Conservation (phyloP, 78 protist species). For the Cavenderia fasciculata region DNA sequence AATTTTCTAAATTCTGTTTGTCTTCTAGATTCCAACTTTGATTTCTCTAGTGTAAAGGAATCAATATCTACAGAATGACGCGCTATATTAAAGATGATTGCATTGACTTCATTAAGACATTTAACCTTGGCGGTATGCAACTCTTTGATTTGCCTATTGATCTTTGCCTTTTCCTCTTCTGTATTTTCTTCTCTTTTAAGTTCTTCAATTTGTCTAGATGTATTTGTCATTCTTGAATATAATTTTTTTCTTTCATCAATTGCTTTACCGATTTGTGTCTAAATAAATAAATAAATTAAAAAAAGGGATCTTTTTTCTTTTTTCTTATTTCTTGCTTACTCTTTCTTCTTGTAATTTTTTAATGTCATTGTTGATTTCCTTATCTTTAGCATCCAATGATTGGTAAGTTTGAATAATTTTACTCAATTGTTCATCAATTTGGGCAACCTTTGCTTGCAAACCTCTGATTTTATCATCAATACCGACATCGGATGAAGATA, state of each 20-base stretch:
- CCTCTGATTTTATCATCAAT: not conserved
- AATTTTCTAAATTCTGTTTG: no score
- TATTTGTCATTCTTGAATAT: not conserved
- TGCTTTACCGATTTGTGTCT: not conserved
- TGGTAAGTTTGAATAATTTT: no score
- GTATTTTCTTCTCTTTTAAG: conserved; percentile 30
- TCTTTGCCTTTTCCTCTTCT: not conserved
- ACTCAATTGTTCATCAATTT: not conserved
- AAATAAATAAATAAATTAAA: not conserved
- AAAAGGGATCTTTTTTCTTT: no score
- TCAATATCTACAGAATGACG: no score
- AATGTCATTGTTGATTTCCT: not conserved
- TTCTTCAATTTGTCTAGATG: conserved; percentile 7
- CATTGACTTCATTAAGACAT: not conserved
- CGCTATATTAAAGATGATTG: no score
- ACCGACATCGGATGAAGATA: conserved; percentile 11
- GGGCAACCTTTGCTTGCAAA: not conserved
- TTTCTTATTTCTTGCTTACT: no score
- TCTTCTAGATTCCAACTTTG: not conserved
- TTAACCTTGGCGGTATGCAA: not conserved
- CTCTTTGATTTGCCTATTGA: not conserved
- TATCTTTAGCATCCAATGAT: no score
- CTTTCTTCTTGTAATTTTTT: conserved; percentile 26
- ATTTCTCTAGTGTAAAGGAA: no score
- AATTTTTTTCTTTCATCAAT: conserved; percentile 43